Conservation (phyloP, 768 basidiomycete species). For the Rhodotorula babjevae region DNA sequence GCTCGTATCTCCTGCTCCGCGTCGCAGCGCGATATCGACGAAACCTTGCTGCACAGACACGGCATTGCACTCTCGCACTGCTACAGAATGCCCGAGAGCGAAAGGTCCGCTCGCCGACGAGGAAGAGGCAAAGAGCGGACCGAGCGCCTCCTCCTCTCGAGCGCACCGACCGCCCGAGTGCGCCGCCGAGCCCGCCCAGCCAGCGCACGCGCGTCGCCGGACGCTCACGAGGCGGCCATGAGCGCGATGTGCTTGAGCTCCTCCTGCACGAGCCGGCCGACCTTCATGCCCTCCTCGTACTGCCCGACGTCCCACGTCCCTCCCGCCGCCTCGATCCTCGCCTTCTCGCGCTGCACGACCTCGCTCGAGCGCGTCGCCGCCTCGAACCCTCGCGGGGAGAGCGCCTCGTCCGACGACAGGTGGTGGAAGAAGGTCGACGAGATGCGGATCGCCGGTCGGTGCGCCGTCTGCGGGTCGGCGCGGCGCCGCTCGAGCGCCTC, state of each 20-base stretch:
- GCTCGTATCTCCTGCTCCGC: no score
- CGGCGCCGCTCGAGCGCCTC: conserved; percentile 64
- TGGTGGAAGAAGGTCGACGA: conserved; percentile 88
- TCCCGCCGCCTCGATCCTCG: conserved; percentile 46
- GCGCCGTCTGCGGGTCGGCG: conserved; percentile 52
- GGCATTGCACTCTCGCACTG: no score
- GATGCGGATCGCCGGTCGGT: conserved; percentile 87
- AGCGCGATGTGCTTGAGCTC: conserved; percentile 76
- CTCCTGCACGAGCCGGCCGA: conserved; percentile 78
- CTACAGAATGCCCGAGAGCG: no score
- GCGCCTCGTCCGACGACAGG: conserved; percentile 39
- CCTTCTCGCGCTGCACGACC: conserved; percentile 50
- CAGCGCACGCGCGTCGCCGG: no score
- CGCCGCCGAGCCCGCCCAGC: no score
- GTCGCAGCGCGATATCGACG: no score
- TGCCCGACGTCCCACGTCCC: conserved; percentile 48
- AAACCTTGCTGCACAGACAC: no score
- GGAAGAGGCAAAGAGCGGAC: no score
- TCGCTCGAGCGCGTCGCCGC: conserved; percentile 58
- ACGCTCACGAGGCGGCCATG: background rate
- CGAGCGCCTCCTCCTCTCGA: no score
- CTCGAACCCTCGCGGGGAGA: conserved; percentile 79
- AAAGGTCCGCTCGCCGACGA: no score
- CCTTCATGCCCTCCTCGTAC: conserved; percentile 69
- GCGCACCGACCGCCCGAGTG: no score